A percentile compares a stretch with the other conserved stretches of the same genome.
Conservation (phyloP, 176 grass and related monocot genomes). For the Saccharum officinarum region DNA sequence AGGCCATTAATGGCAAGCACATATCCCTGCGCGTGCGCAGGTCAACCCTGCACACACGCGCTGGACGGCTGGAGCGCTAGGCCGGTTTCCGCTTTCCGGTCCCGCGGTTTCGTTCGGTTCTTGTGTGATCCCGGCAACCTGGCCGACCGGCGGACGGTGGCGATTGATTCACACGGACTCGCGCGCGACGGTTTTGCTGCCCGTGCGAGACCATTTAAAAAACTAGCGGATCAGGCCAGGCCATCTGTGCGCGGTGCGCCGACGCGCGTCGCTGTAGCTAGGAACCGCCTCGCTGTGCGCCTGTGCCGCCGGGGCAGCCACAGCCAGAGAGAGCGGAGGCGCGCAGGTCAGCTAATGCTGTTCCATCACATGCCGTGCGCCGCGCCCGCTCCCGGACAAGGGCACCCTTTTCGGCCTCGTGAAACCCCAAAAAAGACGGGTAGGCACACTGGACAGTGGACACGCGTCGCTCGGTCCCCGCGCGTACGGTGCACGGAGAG, state of each 20-base stretch:
- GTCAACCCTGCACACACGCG: no score
- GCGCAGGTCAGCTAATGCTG: no score
- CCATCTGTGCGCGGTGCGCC: neutral
- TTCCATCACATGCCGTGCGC: neutral
- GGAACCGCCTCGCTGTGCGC: neutral
- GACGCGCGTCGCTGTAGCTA: neutral
- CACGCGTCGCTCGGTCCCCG: neutral
- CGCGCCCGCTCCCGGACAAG: neutral
- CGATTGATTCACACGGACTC: neutral
- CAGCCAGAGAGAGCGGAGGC: neutral
- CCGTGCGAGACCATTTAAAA: slow-evolving; percentile 24
- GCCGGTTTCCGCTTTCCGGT: no score
- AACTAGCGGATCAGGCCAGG: neutral
- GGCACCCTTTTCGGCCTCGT: neutral
- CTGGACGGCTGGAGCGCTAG: no score
- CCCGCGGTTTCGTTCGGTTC: no score
- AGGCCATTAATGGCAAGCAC: no score
- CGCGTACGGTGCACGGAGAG: neutral
- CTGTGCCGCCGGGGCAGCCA: slow-evolving; percentile 1
- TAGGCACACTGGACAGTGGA: no score
- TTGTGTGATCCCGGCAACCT: neutral
- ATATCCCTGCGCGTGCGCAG: no score
- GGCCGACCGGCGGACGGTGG: neutral
- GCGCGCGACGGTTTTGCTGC: neutral
- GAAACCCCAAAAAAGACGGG: no score